Evolutionary conservation across 768 basidiomycete species (phyloP).

Genomic region (Cubamyces lactineus): DNA sequence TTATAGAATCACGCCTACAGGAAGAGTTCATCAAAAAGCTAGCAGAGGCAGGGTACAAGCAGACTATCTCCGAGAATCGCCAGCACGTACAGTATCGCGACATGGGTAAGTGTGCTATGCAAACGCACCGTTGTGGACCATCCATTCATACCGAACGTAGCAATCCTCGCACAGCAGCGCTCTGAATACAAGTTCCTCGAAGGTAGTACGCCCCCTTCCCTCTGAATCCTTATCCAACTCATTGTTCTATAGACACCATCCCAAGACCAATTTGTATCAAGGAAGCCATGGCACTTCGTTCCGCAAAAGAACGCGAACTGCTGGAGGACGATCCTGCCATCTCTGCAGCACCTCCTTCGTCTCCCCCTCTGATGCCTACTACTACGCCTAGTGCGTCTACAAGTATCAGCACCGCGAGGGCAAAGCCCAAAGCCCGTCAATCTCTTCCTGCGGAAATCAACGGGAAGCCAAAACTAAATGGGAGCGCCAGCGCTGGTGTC

Average conservation of each 20-base stretch:
- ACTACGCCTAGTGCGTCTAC: not conserved
- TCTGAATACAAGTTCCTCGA: constrained; percentile 75
- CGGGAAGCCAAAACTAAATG: constrained; percentile 6
- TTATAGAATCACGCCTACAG: constrained; percentile 41
- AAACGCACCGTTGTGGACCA: not conserved
- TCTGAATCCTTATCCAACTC: not conserved
- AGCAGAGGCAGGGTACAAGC: constrained; percentile 66
- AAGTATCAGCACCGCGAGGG: constrained; percentile 6
- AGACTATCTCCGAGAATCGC: constrained; percentile 62
- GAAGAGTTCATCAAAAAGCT: constrained; percentile 86
- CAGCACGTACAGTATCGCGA: constrained; percentile 69
- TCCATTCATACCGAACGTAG: constrained; percentile 38
- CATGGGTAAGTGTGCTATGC: constrained; percentile 58
- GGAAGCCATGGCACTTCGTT: constrained; percentile 61
- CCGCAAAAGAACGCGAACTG: constrained; percentile 55
- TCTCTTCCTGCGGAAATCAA: constrained; percentile 16
- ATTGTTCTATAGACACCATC: constrained; percentile 56
- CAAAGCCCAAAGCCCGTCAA: constrained; percentile 8
- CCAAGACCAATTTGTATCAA: constrained; percentile 61
- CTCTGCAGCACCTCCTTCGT: constrained; percentile 17
- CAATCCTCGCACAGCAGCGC: constrained; percentile 59
- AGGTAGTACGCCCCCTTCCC: constrained; percentile 41
- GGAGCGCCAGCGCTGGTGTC: constrained; percentile 11
- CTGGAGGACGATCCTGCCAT: constrained; percentile 47
- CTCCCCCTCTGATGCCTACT: constrained; percentile 5